phyloP scores from a whole-genome alignment of 495 filamentous ascomycete genomes.

The Talaromyces trachyspermus region DNA sequence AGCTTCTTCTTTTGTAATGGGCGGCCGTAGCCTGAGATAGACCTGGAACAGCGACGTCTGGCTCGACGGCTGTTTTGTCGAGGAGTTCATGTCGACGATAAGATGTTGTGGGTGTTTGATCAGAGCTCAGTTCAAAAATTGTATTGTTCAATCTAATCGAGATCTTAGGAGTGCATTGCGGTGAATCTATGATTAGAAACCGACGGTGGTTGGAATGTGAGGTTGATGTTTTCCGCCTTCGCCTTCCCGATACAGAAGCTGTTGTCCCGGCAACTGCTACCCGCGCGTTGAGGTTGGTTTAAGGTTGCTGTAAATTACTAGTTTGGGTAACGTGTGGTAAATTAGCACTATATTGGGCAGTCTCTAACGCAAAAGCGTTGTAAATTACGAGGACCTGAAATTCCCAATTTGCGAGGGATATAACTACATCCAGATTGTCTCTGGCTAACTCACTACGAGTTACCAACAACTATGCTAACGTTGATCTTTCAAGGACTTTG shows the following conservation, averaged over 20 bases:
- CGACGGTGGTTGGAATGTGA: not conserved
- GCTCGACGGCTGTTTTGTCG: constrained; percentile 29
- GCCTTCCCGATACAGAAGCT: not conserved
- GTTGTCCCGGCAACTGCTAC: not conserved
- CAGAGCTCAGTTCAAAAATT: too few relatives aligned
- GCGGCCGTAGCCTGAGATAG: constrained; percentile 80
- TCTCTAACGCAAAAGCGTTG: too few relatives aligned
- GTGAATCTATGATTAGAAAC: not conserved
- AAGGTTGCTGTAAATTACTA: too few relatives aligned
- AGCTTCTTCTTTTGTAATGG: constrained; percentile 33
- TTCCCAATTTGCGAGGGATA: too few relatives aligned
- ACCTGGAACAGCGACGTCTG: constrained; percentile 78
- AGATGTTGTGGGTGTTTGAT: too few relatives aligned
- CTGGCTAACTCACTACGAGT: too few relatives aligned
- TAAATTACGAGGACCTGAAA: too few relatives aligned
- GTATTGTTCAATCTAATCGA: not conserved
- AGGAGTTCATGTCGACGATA: constrained; percentile 21
- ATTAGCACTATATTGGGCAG: too few relatives aligned
- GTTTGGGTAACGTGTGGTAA: too few relatives aligned
- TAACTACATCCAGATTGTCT: too few relatives aligned
- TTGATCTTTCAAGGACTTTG: too few relatives aligned
- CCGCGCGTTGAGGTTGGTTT: not conserved
- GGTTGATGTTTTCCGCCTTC: constrained; percentile 1
- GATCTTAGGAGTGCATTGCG: not conserved
- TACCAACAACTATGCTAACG: too few relatives aligned